phyloP scores from a whole-genome alignment of 768 basidiomycete genomes.

The Rhodosporidiobolus sp. region DNA sequence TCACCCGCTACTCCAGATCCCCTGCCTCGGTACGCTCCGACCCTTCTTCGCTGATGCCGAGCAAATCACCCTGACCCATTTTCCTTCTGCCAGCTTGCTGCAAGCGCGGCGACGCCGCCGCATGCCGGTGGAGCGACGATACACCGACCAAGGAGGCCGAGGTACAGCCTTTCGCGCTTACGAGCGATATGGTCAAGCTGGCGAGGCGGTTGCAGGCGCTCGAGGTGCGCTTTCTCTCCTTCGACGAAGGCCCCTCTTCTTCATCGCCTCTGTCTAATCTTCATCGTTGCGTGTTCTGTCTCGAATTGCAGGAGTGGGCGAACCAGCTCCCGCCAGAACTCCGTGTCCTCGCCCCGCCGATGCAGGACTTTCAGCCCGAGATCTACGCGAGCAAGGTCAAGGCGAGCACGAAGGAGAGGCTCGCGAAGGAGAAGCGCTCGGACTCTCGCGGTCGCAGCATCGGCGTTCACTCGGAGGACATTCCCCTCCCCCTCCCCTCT shows the following conservation, averaged over 20 bases:
- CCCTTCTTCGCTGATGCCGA: too few species aligned
- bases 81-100: slow-evolving; percentile 25
- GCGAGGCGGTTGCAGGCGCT: slow-evolving; percentile 29
- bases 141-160: slow-evolving; percentile 1
- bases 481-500: background rate
- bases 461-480: background rate
- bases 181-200: slow-evolving; percentile 25
- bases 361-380: background rate
- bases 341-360: background rate
- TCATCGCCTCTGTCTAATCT: too few species aligned
- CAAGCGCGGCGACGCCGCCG: slow-evolving; percentile 24
- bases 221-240: too few species aligned
- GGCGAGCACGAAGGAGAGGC: background rate
- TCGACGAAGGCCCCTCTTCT: too few species aligned
- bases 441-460: background rate
- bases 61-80: too few species aligned
- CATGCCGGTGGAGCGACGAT: slow-evolving; percentile 19
- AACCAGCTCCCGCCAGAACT: slow-evolving; percentile 14
- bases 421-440: background rate
- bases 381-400: slow-evolving; percentile 9
- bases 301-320: slow-evolving; percentile 25
- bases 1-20: slow-evolving; percentile 7
- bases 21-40: slow-evolving; percentile 12
- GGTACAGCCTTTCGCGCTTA: slow-evolving; percentile 34
- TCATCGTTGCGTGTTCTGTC: too few species aligned